Evolutionary conservation across 116 monocot genomes (phyloP).

Genomic region (Iris pallida): DNA sequence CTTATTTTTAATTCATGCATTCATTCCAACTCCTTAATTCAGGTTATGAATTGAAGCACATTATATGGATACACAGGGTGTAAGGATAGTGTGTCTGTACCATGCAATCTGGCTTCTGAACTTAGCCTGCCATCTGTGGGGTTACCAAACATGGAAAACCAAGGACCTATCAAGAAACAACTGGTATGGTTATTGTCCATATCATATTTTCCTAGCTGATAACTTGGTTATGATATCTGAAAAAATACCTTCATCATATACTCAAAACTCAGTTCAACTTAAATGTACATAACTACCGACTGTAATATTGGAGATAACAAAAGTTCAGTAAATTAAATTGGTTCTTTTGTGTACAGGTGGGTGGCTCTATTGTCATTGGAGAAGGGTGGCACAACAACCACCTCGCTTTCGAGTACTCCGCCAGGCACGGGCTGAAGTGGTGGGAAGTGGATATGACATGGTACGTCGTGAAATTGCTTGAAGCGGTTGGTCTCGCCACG

Average conservation of each 20-base stretch:
- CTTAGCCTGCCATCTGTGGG: slow-evolving; percentile 9
- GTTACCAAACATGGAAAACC: slow-evolving; percentile 4
- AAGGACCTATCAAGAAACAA: slow-evolving; percentile 5
- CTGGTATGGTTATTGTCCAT: neutral
- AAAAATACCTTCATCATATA: neutral
- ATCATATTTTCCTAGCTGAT: too few species aligned
- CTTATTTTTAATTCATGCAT: neutral
- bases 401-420: slow-evolving; percentile 52
- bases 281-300: neutral
- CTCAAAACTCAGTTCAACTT: neutral
- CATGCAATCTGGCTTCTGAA: neutral
- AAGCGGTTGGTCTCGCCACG: slow-evolving; percentile 25
- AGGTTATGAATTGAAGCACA: too few species aligned
- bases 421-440: slow-evolving; percentile 47
- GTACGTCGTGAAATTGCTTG: slow-evolving; percentile 29
- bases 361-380: slow-evolving; percentile 8
- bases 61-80: slow-evolving; percentile 1
- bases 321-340: neutral
- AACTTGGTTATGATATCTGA: neutral
- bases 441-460: slow-evolving; percentile 48
- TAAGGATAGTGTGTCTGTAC: neutral
- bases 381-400: slow-evolving; percentile 54
- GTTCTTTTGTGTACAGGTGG: neutral
- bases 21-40: too few species aligned
- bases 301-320: neutral